A percentile compares a stretch with the other conserved stretches of the same genome.
Conservation (phyloP, 1,284 basidiomycete species). For the Xerocomus nothofagi region DNA sequence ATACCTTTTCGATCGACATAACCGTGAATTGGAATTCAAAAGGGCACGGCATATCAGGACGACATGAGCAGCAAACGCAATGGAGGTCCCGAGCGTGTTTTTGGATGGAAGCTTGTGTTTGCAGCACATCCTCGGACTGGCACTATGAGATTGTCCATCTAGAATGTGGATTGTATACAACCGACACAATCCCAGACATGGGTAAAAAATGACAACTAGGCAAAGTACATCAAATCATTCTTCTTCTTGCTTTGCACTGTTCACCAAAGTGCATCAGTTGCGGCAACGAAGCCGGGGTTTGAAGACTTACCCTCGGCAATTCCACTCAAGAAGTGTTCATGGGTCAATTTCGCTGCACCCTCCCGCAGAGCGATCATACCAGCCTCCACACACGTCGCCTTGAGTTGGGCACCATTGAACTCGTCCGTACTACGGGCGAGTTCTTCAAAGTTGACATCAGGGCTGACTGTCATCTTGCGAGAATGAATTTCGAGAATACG, state of each 20-base stretch:
- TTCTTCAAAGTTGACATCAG: conserved; percentile 89
- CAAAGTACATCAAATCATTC: conserved; percentile 90
- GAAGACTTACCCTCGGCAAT: conserved; percentile 78
- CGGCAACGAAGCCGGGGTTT: conserved; percentile 13
- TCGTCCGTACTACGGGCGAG: conserved; percentile 93
- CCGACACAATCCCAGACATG: neutral
- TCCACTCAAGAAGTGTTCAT: conserved; percentile 93
- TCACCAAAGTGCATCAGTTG: conserved; percentile 17
- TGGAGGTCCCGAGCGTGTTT: too few relatives aligned
- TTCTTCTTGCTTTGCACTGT: conserved; percentile 96
- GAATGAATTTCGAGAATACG: conserved; percentile 97
- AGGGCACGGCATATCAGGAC: neutral
- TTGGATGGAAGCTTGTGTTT: neutral
- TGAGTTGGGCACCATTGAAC: conserved; percentile 95
- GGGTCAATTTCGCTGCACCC: conserved; percentile 85
- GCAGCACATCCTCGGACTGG: neutral
- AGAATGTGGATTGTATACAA: conserved; percentile 9
- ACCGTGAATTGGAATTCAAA: too few relatives aligned
- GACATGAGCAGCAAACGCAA: neutral
- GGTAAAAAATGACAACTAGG: conserved; percentile 39
- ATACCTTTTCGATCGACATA: too few relatives aligned
- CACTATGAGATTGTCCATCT: neutral
- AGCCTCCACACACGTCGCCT: conserved; percentile 95
- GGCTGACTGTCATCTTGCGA: conserved; percentile 87
- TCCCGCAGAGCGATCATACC: conserved; percentile 98